phyloP scores from a whole-genome alignment of 2,329 filamentous ascomycete species.

The Colletotrichum noveboracense region DNA sequence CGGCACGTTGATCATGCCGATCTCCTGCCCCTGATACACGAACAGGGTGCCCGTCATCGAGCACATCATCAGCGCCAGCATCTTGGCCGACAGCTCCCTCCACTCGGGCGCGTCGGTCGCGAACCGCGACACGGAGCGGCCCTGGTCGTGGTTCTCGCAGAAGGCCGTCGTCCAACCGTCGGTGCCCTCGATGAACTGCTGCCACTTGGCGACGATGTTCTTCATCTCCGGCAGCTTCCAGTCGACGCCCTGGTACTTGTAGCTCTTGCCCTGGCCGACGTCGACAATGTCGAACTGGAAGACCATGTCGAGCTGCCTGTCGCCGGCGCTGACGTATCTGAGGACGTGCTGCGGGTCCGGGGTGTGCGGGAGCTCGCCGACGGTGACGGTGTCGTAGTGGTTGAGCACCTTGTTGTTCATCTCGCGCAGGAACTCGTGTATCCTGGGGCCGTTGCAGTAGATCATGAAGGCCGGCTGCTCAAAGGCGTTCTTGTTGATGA shows the following conservation, averaged over 20 bases:
- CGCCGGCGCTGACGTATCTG: conserved; percentile 61
- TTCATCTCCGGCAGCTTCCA: conserved; percentile 56
- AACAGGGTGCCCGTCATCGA: conserved; percentile 58
- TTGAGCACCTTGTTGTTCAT: conserved; percentile 64
- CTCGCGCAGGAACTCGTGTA: conserved; percentile 71
- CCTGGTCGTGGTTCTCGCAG: conserved; percentile 67
- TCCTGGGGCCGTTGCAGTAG: conserved; percentile 71
- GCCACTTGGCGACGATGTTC: conserved; percentile 51
- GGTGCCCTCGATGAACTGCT: conserved; percentile 55
- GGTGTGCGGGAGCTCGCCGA: conserved; percentile 72
- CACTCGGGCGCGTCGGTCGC: conserved; percentile 47
- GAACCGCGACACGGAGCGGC: conserved; percentile 59
- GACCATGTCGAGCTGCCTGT: conserved; percentile 71
- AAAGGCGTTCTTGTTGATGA: conserved; percentile 49
- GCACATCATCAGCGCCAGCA: conserved; percentile 53
- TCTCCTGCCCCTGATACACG: conserved; percentile 64
- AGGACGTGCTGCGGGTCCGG: conserved; percentile 63
- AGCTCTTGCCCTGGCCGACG: conserved; percentile 56
- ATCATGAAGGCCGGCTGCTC: conserved; percentile 60
- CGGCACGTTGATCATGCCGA: conserved; percentile 61
- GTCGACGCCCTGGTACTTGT: conserved; percentile 52
- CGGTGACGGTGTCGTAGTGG: conserved; percentile 70
- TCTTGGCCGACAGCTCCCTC: conserved; percentile 53
- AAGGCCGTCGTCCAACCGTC: conserved; percentile 65
- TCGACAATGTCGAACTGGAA: conserved; percentile 72